Conservation (phyloP, 2,329 filamentous ascomycete species). For the Tolypocladium tundrense region DNA sequence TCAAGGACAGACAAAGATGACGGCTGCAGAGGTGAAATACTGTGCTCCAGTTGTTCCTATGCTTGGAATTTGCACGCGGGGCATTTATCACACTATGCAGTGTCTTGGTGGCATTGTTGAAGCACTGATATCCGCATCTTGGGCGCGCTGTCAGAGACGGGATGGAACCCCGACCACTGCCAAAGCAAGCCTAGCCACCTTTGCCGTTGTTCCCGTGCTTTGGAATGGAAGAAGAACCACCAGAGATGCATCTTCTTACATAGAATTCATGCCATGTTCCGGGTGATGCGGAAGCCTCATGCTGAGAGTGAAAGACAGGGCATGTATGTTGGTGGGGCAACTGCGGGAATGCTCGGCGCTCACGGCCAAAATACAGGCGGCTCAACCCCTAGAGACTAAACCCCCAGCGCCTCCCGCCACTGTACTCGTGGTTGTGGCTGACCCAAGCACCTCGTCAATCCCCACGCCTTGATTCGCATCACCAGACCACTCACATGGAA, state of each 20-base stretch:
- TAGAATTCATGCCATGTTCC: not conserved
- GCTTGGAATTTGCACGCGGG: no score
- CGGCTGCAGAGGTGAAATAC: not conserved
- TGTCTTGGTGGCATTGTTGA: not conserved
- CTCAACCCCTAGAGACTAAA: not conserved
- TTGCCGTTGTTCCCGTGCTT: not conserved
- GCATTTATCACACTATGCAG: no score
- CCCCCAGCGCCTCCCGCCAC: not conserved
- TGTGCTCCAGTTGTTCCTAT: no score
- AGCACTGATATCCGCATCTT: no score
- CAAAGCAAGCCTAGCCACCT: not conserved
- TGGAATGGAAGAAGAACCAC: not conserved
- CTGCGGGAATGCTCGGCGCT: not conserved
- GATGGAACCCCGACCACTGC: not conserved
- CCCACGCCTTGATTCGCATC: not conserved
- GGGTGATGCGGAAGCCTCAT: not conserved
- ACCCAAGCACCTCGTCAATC: not conserved
- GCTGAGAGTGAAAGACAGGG: not conserved
- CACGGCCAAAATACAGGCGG: not conserved
- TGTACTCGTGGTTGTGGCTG: not conserved
- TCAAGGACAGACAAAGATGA: not conserved
- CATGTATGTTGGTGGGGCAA: not conserved
- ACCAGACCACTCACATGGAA: not conserved
- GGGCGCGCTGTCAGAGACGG: not conserved
- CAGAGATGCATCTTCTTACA: not conserved